Evolutionary conservation across 2,329 filamentous ascomycete genomes (phyloP), one percentile per base, ranked within the genome.

Genomic region (Fusarium papillatum): DNA sequence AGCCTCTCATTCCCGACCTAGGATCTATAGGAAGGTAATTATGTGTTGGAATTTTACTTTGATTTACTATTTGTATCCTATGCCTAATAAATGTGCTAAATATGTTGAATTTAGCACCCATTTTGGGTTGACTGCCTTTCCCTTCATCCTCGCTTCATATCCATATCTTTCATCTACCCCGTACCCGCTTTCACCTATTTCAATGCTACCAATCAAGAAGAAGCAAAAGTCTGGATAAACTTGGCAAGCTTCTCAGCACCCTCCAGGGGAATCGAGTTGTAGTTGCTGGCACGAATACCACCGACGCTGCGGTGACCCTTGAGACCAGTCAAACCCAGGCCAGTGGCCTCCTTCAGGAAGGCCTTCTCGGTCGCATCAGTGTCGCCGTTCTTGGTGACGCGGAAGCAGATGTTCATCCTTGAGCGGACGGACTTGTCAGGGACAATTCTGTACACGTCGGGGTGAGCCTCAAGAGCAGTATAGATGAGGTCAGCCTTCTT

Each of bases 331-430:
- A 98, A 86, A 0, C 94, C 92, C 65, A 87, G 88, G 71, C 90
- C 90, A 71, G 93, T 91, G 2, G 92, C 93, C 60, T 94, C 91
- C 71, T 93, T 90, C 57, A 98, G 84, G 85, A 98, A 98, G 1
- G 88, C 88, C 84, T 95, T 95, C 84, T 98, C 96, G 26, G 92
- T 89, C 16, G 90, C 92, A 64, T 93, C 91, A 70, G 92, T 86
- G 50, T 93, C 91, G 55, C 88, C 90, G 60, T 87, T 83, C 82
- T 87, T 88, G 75, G 78, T 87, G 22, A 98, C 89, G 19, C 95
- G 88, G 89, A 98, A 98, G 88, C 95, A 98, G 70, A 98, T 94
- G 85, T 98, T 98, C 94, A 98, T 98, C 67, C 95, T 89, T 79
- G 95, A 98, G 68, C 96, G 93, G 5, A 90, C 93, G 26, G 87